These are phyloP conservation scores for Pythium insidiosum DNA, from an alignment of 352 stramenopile species.

Conservation along the genomic window DNA sequence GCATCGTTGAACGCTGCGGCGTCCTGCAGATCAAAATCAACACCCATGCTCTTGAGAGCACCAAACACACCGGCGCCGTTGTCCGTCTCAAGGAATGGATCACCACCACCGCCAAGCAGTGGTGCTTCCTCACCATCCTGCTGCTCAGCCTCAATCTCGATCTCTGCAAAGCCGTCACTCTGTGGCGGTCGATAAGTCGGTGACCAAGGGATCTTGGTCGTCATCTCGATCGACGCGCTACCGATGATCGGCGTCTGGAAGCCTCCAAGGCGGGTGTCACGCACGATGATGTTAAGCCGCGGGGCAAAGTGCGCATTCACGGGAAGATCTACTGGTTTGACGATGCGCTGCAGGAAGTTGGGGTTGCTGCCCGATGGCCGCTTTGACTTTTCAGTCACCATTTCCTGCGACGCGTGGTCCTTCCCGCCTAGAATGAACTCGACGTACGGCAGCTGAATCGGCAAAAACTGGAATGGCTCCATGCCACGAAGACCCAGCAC, in stretches of 20 bases:
- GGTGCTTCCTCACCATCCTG: conserved; percentile 48
- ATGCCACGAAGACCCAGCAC: conserved; percentile 81
- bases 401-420: conserved; percentile 66
- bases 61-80: conserved; percentile 82
- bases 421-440: conserved; percentile 86
- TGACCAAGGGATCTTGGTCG: conserved; percentile 75
- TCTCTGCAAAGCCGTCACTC: conserved; percentile 54
- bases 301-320: conserved; percentile 85
- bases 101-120: conserved; percentile 22
- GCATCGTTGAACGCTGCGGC: conserved; percentile 37
- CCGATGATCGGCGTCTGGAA: conserved; percentile 82
- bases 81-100: conserved; percentile 35
- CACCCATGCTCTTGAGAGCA: conserved; percentile 77
- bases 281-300: conserved; percentile 85
- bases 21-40: conserved; percentile 61
- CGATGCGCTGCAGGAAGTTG: conserved; percentile 87
- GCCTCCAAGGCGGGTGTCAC: conserved; percentile 82
- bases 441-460: conserved; percentile 81
- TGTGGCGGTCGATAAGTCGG: conserved; percentile 65
- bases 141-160: conserved; percentile 55
- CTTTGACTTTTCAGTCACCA: conserved; percentile 85
- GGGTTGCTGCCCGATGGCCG: conserved; percentile 72
- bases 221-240: conserved; percentile 81
- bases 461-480: conserved; percentile 85
- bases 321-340: conserved; percentile 83